Evolutionary conservation across 1,284 basidiomycete species (phyloP).

Genomic region (Malassezia equina): DNA sequence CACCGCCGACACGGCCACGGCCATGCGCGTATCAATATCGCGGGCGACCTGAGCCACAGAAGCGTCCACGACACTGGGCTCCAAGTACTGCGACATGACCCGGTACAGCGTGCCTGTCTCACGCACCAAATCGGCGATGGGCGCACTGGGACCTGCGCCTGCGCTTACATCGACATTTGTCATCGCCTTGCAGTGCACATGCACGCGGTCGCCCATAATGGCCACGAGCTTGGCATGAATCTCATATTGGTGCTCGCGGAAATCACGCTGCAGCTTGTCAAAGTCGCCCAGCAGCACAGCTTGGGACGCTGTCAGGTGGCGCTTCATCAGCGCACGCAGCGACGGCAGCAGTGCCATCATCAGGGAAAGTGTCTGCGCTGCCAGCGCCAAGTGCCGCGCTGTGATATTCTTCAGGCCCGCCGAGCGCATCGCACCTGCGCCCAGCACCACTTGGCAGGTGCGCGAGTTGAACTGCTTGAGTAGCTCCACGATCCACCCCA

Average conservation of each 20-base stretch:
- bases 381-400: constrained; percentile 83
- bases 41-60: constrained; percentile 34
- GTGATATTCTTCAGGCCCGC: constrained; percentile 97
- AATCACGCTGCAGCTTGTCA: constrained; percentile 94
- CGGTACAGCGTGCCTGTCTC: constrained; percentile 94
- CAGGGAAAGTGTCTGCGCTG: constrained; percentile 86
- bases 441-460: constrained; percentile 93
- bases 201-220: constrained; percentile 92
- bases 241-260: constrained; percentile 97
- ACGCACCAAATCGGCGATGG: constrained; percentile 78
- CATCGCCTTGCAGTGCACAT: constrained; percentile 69
- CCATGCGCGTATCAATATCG: constrained; percentile 31
- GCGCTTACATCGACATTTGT: constrained; percentile 16
- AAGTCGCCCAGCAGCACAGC: constrained; percentile 95
- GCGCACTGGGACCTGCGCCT: constrained; percentile 22
- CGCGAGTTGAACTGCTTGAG: constrained; percentile 85
- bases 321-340: constrained; percentile 80
- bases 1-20: constrained; percentile 28
- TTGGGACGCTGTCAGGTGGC: constrained; percentile 83
- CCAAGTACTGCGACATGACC: constrained; percentile 80
- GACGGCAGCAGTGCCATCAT: constrained; percentile 93
- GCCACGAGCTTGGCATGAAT: constrained; percentile 94
- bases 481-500: constrained; percentile 87
- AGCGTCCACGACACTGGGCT: constrained; percentile 26
- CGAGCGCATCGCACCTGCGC: constrained; percentile 93